Evolutionary conservation across 495 filamentous ascomycete genomes (phyloP).

Genomic region (Neurospora tetrasperma): DNA sequence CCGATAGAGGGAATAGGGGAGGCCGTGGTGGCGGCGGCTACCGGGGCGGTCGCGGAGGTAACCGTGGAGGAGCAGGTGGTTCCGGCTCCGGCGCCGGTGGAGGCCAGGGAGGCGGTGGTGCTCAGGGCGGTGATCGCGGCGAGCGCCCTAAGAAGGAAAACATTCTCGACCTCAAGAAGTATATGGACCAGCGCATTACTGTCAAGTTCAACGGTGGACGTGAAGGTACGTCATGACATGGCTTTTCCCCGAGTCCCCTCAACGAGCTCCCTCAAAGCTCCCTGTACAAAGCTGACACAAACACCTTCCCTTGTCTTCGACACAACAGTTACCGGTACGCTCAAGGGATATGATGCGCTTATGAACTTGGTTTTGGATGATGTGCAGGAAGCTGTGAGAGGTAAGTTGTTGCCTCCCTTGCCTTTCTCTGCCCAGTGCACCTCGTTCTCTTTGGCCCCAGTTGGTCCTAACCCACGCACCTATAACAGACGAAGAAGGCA

Average conservation of each 20-base stretch:
- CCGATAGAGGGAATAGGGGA: constrained; percentile 44
- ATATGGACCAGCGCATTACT: constrained; percentile 87
- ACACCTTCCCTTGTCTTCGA: neutral
- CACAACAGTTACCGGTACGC: constrained; percentile 61
- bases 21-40: constrained; percentile 38
- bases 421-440: neutral
- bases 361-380: constrained; percentile 98
- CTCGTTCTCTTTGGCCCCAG: neutral
- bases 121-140: constrained; percentile 28
- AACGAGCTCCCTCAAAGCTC: neutral
- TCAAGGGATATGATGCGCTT: constrained; percentile 92
- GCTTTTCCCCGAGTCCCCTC: neutral
- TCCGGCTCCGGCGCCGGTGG: constrained; percentile 28
- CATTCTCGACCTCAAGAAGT: constrained; percentile 88
- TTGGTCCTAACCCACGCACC: no score
- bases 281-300: neutral
- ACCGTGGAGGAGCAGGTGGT: constrained; percentile 26
- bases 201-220: constrained; percentile 96
- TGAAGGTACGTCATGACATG: constrained; percentile 52
- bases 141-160: constrained; percentile 93
- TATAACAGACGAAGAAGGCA: constrained; percentile 74
- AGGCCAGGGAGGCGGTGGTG: constrained; percentile 18
- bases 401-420: constrained; percentile 34
- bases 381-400: constrained; percentile 78
- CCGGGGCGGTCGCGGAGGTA: constrained; percentile 32